A percentile compares a stretch with the other conserved stretches of the same genome.
Evolutionary conservation across 106 monocot genomes (phyloP).

Genomic region (Cymbidium sinense): DNA sequence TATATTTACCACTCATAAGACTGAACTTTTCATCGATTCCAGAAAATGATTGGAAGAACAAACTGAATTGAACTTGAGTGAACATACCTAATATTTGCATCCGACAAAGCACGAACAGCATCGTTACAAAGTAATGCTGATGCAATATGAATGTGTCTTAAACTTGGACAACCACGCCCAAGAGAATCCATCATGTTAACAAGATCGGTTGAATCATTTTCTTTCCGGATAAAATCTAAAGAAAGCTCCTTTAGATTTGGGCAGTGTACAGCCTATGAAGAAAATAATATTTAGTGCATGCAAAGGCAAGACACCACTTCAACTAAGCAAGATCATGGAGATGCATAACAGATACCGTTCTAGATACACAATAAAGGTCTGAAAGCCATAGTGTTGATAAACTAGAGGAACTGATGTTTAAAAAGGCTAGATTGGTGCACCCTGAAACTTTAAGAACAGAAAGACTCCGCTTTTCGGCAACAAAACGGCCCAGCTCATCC

Average conservation of each 20-base stretch:
- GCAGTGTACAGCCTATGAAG: conserved; percentile 59
- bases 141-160: conserved; percentile 71
- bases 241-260: conserved; percentile 88
- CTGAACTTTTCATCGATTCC: neutral
- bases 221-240: conserved; percentile 74
- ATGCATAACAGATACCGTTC: conserved; percentile 33
- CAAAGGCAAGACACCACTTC: neutral
- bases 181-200: conserved; percentile 58
- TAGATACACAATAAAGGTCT: conserved; percentile 71
- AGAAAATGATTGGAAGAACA: neutral
- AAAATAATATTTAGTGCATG: neutral
- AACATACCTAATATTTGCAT: conserved; percentile 71
- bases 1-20: no score
- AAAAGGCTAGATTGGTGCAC: conserved; percentile 62
- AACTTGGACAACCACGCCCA: conserved; percentile 53
- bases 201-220: conserved; percentile 91
- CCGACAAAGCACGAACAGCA: conserved; percentile 72
- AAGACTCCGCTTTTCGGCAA: conserved; percentile 78
- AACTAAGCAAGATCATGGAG: neutral
- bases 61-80: neutral
- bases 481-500: conserved; percentile 80
- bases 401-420: conserved; percentile 73
- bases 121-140: conserved; percentile 72
- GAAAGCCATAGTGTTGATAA: conserved; percentile 84
- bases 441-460: conserved; percentile 72